Conservation (phyloP, 805 yeast genomes). For the Cyberlindnera euphorbiiphila region DNA sequence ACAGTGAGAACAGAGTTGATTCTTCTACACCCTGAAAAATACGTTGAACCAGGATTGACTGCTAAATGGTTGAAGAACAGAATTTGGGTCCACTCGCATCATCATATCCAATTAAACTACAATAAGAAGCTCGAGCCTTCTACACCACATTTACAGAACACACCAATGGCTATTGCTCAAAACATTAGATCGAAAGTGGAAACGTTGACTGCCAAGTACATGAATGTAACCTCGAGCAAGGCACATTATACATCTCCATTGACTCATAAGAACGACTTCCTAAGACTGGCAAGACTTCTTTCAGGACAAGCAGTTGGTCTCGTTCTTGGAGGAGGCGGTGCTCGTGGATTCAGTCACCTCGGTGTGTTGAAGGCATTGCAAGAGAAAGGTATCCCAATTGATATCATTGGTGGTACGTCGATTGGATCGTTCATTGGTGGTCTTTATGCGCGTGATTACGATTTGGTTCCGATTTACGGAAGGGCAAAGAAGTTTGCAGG, state of each 20-base stretch:
- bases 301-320: conserved; percentile 94
- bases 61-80: conserved; percentile 80
- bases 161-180: conserved; percentile 19
- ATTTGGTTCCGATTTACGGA: conserved; percentile 86
- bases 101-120: conserved; percentile 73
- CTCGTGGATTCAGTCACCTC: conserved; percentile 87
- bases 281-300: conserved; percentile 81
- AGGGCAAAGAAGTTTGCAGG: conserved; percentile 82
- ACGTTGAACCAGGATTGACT: conserved; percentile 82
- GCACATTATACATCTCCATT: conserved; percentile 29
- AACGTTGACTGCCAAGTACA: conserved; percentile 31
- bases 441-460: conserved; percentile 86
- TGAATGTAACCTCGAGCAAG: conserved; percentile 11
- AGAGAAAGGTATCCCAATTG: conserved; percentile 90
- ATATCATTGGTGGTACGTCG: conserved; percentile 92
- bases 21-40: conserved; percentile 76
- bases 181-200: conserved; percentile 36
- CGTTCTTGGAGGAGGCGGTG: conserved; percentile 97
- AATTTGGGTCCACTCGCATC: conserved; percentile 90
- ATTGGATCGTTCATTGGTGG: conserved; percentile 97
- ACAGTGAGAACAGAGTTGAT: conserved; percentile 87
- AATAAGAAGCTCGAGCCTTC: conserved; percentile 12
- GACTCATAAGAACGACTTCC: conserved; percentile 80
- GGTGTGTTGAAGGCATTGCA: conserved; percentile 91
- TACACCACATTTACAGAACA: conserved; percentile 7